A percentile compares a stretch with the other conserved stretches of the same genome.
Evolutionary conservation across 1,284 basidiomycete genomes (phyloP).

Genomic region (Puccinia horiana): DNA sequence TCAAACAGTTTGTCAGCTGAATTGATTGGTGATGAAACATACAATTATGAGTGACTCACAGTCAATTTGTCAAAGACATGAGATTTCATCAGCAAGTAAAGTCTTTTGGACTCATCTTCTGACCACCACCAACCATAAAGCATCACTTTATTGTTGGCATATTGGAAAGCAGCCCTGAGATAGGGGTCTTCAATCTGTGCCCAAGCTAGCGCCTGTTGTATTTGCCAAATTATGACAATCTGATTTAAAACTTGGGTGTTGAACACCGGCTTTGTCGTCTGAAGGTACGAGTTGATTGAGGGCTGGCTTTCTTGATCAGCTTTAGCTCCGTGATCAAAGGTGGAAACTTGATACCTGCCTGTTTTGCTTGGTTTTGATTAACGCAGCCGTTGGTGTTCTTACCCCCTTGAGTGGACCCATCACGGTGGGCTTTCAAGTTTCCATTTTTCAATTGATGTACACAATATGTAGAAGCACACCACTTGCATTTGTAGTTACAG

Average conservation of each 20-base stretch:
- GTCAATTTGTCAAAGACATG: background rate
- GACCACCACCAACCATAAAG: slow-evolving; percentile 9
- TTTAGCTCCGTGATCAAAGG: background rate
- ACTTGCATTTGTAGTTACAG: background rate
- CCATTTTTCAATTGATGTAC: background rate
- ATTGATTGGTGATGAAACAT: background rate
- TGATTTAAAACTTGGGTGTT: background rate
- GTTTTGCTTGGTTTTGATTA: background rate
- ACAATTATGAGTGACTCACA: background rate
- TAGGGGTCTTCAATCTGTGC: too few species aligned
- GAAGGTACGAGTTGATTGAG: background rate
- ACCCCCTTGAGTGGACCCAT: slow-evolving; percentile 4
- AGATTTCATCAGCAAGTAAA: background rate
- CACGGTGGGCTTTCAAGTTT: slow-evolving; percentile 6
- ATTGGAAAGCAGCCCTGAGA: too few species aligned
- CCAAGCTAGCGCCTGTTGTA: too few species aligned
- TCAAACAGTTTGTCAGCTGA: background rate
- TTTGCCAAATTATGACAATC: too few species aligned
- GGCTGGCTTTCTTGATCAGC: background rate
- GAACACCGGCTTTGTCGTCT: background rate
- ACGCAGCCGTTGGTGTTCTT: background rate
- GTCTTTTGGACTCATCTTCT: background rate
- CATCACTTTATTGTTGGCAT: background rate
- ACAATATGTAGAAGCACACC: background rate
- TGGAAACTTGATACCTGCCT: background rate